phyloP scores from a whole-genome alignment of 2,329 filamentous ascomycete genomes.

The Xylariaceae sp. region DNA sequence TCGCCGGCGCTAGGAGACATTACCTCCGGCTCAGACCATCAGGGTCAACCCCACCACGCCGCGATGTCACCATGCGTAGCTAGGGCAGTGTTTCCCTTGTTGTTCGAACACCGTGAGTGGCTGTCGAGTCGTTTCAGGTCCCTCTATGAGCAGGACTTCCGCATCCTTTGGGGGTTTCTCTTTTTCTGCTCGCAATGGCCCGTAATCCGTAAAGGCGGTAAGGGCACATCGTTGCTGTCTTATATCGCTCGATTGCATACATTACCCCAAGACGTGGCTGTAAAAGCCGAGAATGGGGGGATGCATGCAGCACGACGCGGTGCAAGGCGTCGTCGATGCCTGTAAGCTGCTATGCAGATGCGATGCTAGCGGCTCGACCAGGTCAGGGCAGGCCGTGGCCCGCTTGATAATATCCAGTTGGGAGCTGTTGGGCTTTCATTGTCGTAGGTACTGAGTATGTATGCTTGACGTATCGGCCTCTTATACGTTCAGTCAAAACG shows the following conservation, averaged over 20 bases:
- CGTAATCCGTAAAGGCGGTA: constrained; percentile 22
- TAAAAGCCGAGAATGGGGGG: constrained; percentile 21
- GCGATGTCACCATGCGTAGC: constrained; percentile 26
- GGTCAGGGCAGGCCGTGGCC: constrained; percentile 13
- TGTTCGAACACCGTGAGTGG: not conserved
- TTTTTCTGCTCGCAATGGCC: constrained; percentile 7
- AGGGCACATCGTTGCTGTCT: constrained; percentile 17
- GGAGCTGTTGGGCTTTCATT: constrained; percentile 7
- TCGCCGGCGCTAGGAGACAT: constrained; percentile 22
- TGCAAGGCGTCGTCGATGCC: constrained; percentile 15
- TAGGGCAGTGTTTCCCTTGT: not conserved
- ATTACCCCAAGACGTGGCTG: constrained; percentile 22
- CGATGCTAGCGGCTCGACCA: constrained; percentile 13
- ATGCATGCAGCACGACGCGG: constrained; percentile 18
- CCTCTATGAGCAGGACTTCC: constrained; percentile 14
- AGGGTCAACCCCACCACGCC: constrained; percentile 25
- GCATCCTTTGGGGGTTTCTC: constrained; percentile 10
- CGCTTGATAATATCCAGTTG: constrained; percentile 7
- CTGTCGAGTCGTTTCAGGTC: constrained; percentile 19
- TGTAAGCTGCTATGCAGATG: constrained; percentile 15
- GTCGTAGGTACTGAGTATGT: too few species aligned
- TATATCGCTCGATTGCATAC: constrained; percentile 10
- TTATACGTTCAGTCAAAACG: constrained; percentile 7
- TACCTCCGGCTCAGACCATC: constrained; percentile 13
- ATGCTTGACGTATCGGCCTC: constrained; percentile 8